These are phyloP conservation scores for Penicillium crustosum DNA, from an alignment of 2,329 filamentous ascomycete species.

Conservation along the genomic window DNA sequence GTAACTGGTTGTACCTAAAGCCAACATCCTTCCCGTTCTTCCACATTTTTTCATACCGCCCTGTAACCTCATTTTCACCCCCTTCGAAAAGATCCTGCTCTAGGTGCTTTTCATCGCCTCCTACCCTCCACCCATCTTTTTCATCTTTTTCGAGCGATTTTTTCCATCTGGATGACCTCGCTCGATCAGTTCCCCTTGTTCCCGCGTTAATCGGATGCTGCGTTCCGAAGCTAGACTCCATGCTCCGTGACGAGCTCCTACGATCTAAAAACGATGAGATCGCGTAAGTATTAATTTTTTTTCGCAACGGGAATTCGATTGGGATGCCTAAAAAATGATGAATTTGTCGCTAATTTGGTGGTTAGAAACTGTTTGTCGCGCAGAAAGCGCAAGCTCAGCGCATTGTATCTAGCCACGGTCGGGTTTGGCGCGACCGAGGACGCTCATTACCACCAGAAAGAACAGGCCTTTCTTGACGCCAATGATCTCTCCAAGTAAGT, in stretches of 20 bases:
- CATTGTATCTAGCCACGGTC: slow-evolving; percentile 80
- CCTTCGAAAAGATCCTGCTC: slow-evolving; percentile 20
- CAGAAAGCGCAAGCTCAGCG: slow-evolving; percentile 87
- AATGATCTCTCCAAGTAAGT: slow-evolving; percentile 60
- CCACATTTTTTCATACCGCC: slow-evolving; percentile 16
- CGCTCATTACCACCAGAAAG: slow-evolving; percentile 50
- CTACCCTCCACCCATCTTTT: slow-evolving; percentile 43
- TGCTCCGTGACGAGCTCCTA: slow-evolving; percentile 52
- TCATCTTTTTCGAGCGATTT: slow-evolving; percentile 48
- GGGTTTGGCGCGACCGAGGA: slow-evolving; percentile 53
- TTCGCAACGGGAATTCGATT: slow-evolving; percentile 10
- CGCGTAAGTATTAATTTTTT: slow-evolving; percentile 46
- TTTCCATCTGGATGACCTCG: slow-evolving; percentile 45
- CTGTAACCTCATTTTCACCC: slow-evolving; percentile 17
- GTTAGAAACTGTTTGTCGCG: slow-evolving; percentile 63
- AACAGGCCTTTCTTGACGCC: slow-evolving; percentile 56
- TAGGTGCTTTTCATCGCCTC: slow-evolving; percentile 34
- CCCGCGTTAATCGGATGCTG: slow-evolving; percentile 52
- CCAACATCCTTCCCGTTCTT: slow-evolving; percentile 12
- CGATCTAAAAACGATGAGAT: slow-evolving; percentile 53
- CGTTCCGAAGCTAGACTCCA: slow-evolving; percentile 49
- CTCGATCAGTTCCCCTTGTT: slow-evolving; percentile 42
- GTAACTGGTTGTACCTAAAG: slow-evolving; percentile 14
- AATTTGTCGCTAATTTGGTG: slow-evolving; percentile 40
- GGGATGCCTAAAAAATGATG: slow-evolving; percentile 11